phyloP scores from a whole-genome alignment of 306 rosid species.

The Sphenostylis stenocarpa region DNA sequence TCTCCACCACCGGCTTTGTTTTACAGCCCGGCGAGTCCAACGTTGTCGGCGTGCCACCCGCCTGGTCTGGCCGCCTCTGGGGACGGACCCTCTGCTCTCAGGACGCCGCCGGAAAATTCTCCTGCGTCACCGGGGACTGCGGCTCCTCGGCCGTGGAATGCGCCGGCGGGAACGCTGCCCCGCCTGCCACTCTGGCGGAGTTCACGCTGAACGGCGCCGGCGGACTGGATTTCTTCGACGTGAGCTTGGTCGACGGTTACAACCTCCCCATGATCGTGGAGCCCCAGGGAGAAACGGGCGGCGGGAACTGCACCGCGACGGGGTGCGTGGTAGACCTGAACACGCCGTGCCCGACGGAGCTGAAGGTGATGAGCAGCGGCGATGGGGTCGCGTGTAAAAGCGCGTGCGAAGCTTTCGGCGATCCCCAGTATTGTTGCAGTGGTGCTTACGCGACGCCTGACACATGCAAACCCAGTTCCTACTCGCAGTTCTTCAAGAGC shows the following conservation, averaged over 20 bases:
- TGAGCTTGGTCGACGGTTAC: conserved; percentile 90
- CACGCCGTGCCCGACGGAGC: conserved; percentile 65
- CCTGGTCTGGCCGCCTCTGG: conserved; percentile 96
- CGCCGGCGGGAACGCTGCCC: conserved; percentile 51
- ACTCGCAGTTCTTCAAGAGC: conserved; percentile 66
- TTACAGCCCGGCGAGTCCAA: conserved; percentile 56
- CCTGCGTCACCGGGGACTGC: conserved; percentile 80
- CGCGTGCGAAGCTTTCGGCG: conserved; percentile 90
- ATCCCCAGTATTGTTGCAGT: conserved; percentile 76
- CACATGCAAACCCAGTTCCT: conserved; percentile 71
- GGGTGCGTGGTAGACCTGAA: conserved; percentile 73
- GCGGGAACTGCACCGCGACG: conserved; percentile 66
- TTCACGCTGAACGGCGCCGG: conserved; percentile 70
- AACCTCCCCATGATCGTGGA: conserved; percentile 69
- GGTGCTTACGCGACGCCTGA: conserved; percentile 68
- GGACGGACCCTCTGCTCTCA: conserved; percentile 67
- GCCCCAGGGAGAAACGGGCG: conserved; percentile 52
- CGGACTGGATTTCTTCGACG: conserved; percentile 84
- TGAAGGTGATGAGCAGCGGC: conserved; percentile 39
- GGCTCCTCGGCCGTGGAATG: conserved; percentile 67
- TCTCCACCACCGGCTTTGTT: conserved; percentile 66
- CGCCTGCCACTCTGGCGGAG: conserved; percentile 74
- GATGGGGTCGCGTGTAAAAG: conserved; percentile 80
- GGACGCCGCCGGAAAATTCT: conserved; percentile 57
- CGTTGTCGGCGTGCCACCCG: conserved; percentile 43